Base-by-base conservation (phyloP, 305 asterid species). In the Striga hermonthica region DNA sequence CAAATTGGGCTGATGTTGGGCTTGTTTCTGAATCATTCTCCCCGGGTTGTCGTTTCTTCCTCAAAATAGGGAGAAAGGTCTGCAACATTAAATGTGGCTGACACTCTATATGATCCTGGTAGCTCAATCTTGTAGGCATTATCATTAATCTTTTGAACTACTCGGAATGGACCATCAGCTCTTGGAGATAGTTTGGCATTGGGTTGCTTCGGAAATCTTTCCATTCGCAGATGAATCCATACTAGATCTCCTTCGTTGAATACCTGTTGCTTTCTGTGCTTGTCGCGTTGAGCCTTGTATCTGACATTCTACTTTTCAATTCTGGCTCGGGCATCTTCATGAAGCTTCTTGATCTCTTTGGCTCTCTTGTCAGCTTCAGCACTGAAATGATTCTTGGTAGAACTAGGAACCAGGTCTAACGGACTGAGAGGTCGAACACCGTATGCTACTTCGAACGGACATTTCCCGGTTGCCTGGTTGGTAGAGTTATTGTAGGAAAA, bases 141-240 rank as follows among this genome's bases (percentile, higher is more conserved):
- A n/a, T n/a, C n/a, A n/a, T n/a, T n/a, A n/a, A n/a, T n/a, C n/a
- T n/a, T n/a, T 38, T 38, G 4, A 38, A 38, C 4, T 3, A 38
- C 41, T 38, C 7, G 4, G 7, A 38, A 38, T 38, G 41, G 41
- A 7, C 41, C 41, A 38, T 38, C 41, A 7, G 41, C 41, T 38
- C 41, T 4, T 3, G 68, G 59, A 3, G 34, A 31, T 1, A 64
- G 39, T 22, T 65, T 52, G 0, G 52, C 69, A 39, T 38, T n/a
- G n/a, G n/a, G n/a, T n/a, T n/a, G n/a, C n/a, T n/a, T n/a, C n/a
- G n/a, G n/a, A n/a, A n/a, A 31, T 4, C 39, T 13, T 3, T 28
- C 70, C 12, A 61, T 53, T 0, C 61, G 53, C n/a, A 54, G 28
- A 11, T 65, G 54, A n/a, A 65, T 22, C 62, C 70, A 65, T 16